Conservation (phyloP, 2,329 filamentous ascomycete genomes). For the Venturia nashicola region DNA sequence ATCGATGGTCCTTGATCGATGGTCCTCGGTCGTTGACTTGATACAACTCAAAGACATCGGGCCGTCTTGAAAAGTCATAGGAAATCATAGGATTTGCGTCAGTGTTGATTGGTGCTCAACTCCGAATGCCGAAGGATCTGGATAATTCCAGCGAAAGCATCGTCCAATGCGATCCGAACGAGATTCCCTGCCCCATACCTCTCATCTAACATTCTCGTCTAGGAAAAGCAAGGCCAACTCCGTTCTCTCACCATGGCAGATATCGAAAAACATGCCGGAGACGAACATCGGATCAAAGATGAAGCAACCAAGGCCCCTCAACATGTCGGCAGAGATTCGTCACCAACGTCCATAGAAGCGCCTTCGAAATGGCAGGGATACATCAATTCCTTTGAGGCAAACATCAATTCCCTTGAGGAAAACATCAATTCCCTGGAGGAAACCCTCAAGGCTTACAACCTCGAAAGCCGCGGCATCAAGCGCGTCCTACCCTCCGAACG, state of each 20-base stretch:
- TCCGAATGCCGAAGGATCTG: constrained; percentile 3
- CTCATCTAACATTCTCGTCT: background rate
- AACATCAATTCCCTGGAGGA: constrained; percentile 21
- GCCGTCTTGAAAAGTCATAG: too few species aligned
- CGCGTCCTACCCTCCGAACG: constrained; percentile 44
- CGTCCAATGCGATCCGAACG: background rate
- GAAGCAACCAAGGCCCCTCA: background rate
- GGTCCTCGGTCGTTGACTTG: too few species aligned
- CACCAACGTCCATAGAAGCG: background rate
- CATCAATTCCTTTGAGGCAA: constrained; percentile 23
- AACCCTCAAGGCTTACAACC: constrained; percentile 36
- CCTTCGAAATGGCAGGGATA: background rate
- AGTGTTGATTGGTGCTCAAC: background rate
- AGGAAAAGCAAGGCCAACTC: background rate
- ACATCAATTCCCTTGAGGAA: constrained; percentile 17
- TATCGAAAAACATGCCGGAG: constrained; percentile 2
- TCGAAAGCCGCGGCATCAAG: constrained; percentile 49
- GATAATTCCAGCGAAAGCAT: constrained; percentile 12
- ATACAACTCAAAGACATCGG: too few species aligned
- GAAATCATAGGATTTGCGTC: too few species aligned
- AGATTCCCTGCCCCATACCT: background rate
- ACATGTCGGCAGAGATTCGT: background rate
- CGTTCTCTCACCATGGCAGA: background rate
- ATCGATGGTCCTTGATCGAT: too few species aligned
- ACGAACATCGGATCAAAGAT: background rate